Evolutionary conservation across 2,329 filamentous ascomycete genomes (phyloP), one percentile per base, ranked within the genome.

Genomic region (Aspergillus ochraceoroseus): DNA sequence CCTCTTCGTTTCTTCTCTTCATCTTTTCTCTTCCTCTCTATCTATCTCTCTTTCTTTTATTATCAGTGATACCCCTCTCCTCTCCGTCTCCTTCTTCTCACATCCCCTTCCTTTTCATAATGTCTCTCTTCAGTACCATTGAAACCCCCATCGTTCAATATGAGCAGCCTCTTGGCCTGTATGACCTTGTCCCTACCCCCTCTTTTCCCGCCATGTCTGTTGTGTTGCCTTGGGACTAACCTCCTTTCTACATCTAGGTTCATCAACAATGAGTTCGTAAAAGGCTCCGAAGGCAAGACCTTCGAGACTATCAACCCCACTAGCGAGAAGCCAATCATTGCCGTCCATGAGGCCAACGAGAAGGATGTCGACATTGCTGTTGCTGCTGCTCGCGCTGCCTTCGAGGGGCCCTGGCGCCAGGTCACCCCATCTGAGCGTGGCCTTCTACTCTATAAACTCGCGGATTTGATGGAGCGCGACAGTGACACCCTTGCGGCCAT

Each of bases 271-370:
- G 53, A 55, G 40, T 95, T 82, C 71, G 81, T 94, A 49, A 80
- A 84, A 66, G 77, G 80, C 61, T 80, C 83, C 48, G 86, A 94
- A 57, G 88, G 88, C 73, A 83, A 87, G 77, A 88, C 83, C 55
- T 90, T 95, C 62, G 87, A 95, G 70, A 85, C 88, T 67, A 83
- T 94, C 75, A 94, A 94, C 77, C 88, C 88, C 46, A 61, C 82
- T 50, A 87, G 79, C 53, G 89, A 95, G 70, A 82, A 88, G 68
- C 79, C 87, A 59, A 94, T 94, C 72, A 79, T 75, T 73, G 81
- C 81, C 39, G 85, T 95, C 56, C 72, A 79, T 62, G 88, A 94
- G 71, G 89, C 83, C 62, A 85, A 82, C 51, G 87, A 94, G 74
- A 89, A 94, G 75, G 61, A 69, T 71, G 74, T 79, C 59, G 77